These are phyloP conservation scores for Coemansia interrupta DNA, from an alignment of 192 early-diverging fungal genomes.

Conservation along the genomic window DNA sequence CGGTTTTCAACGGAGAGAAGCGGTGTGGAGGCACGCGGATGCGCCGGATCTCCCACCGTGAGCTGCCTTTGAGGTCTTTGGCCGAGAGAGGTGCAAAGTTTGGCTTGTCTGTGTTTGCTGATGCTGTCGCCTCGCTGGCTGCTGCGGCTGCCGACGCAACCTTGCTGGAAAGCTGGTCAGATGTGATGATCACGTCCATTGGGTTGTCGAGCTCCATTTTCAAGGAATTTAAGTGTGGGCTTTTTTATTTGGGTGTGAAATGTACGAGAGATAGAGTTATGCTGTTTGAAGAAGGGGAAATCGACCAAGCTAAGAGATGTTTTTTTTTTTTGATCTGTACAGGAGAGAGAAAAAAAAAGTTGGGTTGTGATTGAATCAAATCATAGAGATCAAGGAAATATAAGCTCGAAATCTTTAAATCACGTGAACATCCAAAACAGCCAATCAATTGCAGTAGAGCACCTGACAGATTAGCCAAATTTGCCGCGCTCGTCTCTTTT, in stretches of 20 bases:
- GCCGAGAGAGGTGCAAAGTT: slow-evolving; percentile 60
- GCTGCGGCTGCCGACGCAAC: slow-evolving; percentile 14
- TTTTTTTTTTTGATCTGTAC: slow-evolving; percentile 5
- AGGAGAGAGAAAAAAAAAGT: slow-evolving; percentile 18
- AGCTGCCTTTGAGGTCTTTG: slow-evolving; percentile 41
- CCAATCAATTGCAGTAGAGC: no score
- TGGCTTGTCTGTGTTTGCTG: slow-evolving; percentile 57
- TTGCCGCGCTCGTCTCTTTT: no score
- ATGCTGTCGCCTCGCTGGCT: slow-evolving; percentile 47
- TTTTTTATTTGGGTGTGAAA: slow-evolving; percentile 21
- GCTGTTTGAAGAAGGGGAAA: neutral
- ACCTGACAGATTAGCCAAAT: no score
- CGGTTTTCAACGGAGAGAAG: slow-evolving; percentile 82
- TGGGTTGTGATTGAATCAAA: slow-evolving; percentile 1
- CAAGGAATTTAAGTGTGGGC: neutral
- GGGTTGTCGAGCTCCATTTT: slow-evolving; percentile 57
- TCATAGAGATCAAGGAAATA: slow-evolving; percentile 1
- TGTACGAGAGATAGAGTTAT: slow-evolving; percentile 1
- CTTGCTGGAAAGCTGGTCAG: slow-evolving; percentile 55
- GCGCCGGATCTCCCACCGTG: slow-evolving; percentile 62
- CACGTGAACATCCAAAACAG: no score
- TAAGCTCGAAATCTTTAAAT: no score
- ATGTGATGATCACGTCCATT: slow-evolving; percentile 65
- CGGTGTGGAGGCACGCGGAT: slow-evolving; percentile 94
- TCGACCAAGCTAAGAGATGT: slow-evolving; percentile 7